Evolutionary conservation across 202 grass and related monocot species (phyloP), one percentile per base, ranked within the genome.

Genomic region (Elaeis oleifera): DNA sequence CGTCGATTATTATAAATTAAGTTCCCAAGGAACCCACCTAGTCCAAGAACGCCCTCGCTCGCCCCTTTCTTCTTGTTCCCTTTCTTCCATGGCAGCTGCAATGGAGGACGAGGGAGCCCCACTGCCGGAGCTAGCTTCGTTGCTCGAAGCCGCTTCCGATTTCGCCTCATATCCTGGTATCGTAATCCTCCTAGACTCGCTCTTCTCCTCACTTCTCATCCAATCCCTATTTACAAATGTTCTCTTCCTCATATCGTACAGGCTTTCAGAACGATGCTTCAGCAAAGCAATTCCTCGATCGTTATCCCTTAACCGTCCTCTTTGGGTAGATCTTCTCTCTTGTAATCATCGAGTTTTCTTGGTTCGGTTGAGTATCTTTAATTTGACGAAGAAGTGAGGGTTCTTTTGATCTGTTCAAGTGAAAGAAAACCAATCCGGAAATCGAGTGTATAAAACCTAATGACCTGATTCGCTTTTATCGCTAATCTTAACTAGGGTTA

Each of bases 221-320:
- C 16, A 13, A 18, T 22, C 24, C 36, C 25, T 28, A 49, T 24
- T 39, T 5, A 11, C 36, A 5, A 18, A 51, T 13, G 49, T 4
- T 4, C 9, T 49, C 4, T 11, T 14, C 18, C 51, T 18, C 51
- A 25, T 44, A 44, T 44, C 13, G 36, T 13, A 44, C 36, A 44
- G 91, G 87, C n/a, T 18, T 74, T 26, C 81, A 81, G 57, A 72
- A 84, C 53, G 84, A 96, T 69, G 87, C 83, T 29, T 27, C 79
- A 0, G 87, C 83, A 36, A 90, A 53, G 74, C 84, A 89, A 63
- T 96, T 96, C 71, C 61, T 91, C 59, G 81, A 89, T 56, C 74
- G 64, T 16, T 96, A 82, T 59, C 81, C 91, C 60, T 87, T 96
- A 52, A 70, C 79, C 23, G 68, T 65, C 25, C 79, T 91, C 31